Evolutionary conservation across 345 rosid species (phyloP), one percentile per base, ranked within the genome.

Genomic region (Eutrema heterophyllum): DNA sequence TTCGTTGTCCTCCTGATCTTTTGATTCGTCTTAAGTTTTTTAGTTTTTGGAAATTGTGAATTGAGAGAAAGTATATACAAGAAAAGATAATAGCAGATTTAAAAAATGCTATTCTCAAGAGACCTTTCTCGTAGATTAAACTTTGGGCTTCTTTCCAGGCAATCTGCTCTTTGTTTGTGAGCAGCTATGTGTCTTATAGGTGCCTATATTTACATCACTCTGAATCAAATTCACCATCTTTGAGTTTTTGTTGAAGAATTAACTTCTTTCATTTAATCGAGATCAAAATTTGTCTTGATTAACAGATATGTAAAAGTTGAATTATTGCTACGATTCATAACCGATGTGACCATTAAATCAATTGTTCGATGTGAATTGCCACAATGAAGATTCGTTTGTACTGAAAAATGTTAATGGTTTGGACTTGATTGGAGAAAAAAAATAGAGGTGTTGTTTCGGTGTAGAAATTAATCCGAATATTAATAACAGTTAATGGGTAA

Each of bases 1-100:
- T 48, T 6, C 1, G 2, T 9, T 4, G 39, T 39, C 2, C 10
- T 41, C 11, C 3, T 6, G 1, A 13, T 2, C 5, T 16, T 33
- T 24, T 27, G 21, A 0, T 27, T 40, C 2, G 6, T 71, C 0
- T 0, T 5, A n/a, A 2, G 10, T 16, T 2, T 21, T 32, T 8
- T 14, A 7, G 12, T 5, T n/a, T 8, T 6, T 10, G 0, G 0
- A 1, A 5, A 16, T 13, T 39, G 16, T 14, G 3, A 4, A 16
- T 43, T 13, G 0, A 4, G 75, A 75, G 82, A 82, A 84, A 79
- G 84, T 78, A 26, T 59, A n/a, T 53, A 0, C 18, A 12, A 26
- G 10, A 10, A 24, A 9, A 35, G 50, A 8, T 27, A 15, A 35
- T 61, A 4, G 36, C 51, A 61, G 2, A 30, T 7, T 32, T 10